A percentile compares a stretch with the other conserved stretches of the same genome.
These are phyloP conservation scores for Nicotiana undulata DNA, from an alignment of 257 asterid species.

Conservation along the genomic window DNA sequence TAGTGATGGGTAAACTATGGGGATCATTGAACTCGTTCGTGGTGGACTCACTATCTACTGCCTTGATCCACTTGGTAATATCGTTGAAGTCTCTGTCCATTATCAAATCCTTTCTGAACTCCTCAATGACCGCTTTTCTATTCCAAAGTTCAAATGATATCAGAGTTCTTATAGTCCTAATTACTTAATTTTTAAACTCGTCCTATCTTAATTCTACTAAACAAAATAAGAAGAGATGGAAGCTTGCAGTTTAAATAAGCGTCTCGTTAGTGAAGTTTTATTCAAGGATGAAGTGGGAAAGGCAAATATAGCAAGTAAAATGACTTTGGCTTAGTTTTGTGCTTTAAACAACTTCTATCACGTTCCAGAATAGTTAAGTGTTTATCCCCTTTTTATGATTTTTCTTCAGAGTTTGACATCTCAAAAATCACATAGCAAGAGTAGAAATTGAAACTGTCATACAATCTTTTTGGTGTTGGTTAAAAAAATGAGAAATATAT, in stretches of 20 bases:
- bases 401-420: background rate
- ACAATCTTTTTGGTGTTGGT: background rate
- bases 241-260: background rate
- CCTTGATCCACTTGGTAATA: background rate
- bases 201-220: background rate
- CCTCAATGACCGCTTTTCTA: background rate
- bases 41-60: background rate
- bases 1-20: background rate
- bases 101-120: background rate
- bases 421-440: background rate
- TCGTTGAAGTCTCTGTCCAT: background rate
- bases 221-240: background rate
- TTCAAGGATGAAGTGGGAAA: background rate
- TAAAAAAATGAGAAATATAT: background rate
- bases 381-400: background rate
- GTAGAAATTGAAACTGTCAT: background rate
- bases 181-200: background rate
- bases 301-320: background rate
- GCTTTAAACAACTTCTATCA: background rate
- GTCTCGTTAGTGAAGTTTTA: background rate
- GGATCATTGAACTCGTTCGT: background rate
- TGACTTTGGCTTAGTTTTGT: background rate
- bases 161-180: background rate
- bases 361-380: background rate
- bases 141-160: background rate